These are phyloP conservation scores for Cladophialophora exuberans DNA, from an alignment of 2,329 filamentous ascomycete species.

Conservation along the genomic window DNA sequence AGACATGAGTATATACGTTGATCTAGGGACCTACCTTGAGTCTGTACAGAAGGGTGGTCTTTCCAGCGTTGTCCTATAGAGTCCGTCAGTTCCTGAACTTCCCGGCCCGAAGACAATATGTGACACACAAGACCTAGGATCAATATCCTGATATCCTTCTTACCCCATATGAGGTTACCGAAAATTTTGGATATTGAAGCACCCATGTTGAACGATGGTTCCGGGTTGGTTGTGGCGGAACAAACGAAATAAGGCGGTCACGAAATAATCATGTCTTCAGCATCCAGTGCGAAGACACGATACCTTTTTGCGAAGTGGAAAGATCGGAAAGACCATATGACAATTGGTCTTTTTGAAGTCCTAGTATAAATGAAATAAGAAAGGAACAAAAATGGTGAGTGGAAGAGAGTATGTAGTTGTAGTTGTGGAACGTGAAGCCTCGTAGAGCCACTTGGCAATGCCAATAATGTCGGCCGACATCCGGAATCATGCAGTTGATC, in stretches of 20 bases:
- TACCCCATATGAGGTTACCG: conserved; percentile 77
- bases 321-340: too few relatives aligned
- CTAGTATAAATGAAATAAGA: too few relatives aligned
- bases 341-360: too few relatives aligned
- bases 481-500: too few relatives aligned
- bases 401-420: neutral
- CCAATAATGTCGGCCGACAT: neutral
- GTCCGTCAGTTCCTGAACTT: conserved; percentile 3
- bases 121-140: conserved; percentile 83
- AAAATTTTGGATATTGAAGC: conserved; percentile 62
- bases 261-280: conserved; percentile 20
- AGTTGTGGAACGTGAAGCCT: conserved; percentile 4
- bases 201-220: conserved; percentile 51
- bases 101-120: neutral
- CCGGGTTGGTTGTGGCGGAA: neutral
- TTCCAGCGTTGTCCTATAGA: conserved; percentile 90
- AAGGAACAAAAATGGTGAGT: neutral
- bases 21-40: conserved; percentile 68
- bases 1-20: conserved; percentile 23
- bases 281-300: neutral
- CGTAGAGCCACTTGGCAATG: conserved; percentile 6
- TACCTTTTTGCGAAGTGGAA: too few relatives aligned
- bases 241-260: neutral
- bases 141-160: conserved; percentile 97
- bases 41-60: conserved; percentile 94